phyloP scores from a whole-genome alignment of 805 yeast species.

The Citeromyces matritensis region DNA sequence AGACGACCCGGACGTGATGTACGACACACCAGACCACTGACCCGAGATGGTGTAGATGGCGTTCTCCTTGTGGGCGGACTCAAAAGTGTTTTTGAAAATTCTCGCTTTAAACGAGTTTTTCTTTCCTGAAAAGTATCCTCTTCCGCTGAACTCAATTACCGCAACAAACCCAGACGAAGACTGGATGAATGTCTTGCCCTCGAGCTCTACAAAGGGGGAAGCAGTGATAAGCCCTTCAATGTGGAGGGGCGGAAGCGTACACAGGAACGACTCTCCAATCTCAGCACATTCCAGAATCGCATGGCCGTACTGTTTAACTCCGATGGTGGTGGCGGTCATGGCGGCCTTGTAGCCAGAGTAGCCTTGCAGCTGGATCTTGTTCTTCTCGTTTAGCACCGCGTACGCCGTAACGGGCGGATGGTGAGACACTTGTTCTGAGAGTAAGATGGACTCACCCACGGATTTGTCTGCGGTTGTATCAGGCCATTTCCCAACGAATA shows the following conservation, averaged over 20 bases:
- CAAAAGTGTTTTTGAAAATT: constrained; percentile 41
- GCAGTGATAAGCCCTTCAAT: constrained; percentile 88
- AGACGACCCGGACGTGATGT: constrained; percentile 40
- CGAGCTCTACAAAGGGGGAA: constrained; percentile 89
- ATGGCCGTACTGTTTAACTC: constrained; percentile 87
- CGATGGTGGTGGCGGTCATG: constrained; percentile 60
- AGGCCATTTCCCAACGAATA: constrained; percentile 81
- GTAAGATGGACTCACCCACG: constrained; percentile 61
- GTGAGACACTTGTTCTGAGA: constrained; percentile 91
- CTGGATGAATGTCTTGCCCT: constrained; percentile 77
- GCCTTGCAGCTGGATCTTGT: constrained; percentile 64
- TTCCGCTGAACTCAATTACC: constrained; percentile 69
- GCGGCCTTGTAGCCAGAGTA: constrained; percentile 82
- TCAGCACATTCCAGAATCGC: constrained; percentile 56
- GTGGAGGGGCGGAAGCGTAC: constrained; percentile 90
- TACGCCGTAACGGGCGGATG: constrained; percentile 98
- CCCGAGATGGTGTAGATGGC: constrained; percentile 75
- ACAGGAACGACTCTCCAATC: constrained; percentile 50
- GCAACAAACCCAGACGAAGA: constrained; percentile 65
- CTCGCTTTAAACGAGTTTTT: constrained; percentile 87
- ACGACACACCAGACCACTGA: constrained; percentile 81
- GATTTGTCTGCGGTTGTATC: constrained; percentile 29
- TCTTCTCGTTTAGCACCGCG: constrained; percentile 58
- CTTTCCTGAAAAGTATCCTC: constrained; percentile 93
- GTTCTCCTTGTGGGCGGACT: constrained; percentile 31